Evolutionary conservation across 768 basidiomycete genomes (phyloP), one percentile per base, ranked within the genome.

Genomic region (Rhodotorula toruloides): DNA sequence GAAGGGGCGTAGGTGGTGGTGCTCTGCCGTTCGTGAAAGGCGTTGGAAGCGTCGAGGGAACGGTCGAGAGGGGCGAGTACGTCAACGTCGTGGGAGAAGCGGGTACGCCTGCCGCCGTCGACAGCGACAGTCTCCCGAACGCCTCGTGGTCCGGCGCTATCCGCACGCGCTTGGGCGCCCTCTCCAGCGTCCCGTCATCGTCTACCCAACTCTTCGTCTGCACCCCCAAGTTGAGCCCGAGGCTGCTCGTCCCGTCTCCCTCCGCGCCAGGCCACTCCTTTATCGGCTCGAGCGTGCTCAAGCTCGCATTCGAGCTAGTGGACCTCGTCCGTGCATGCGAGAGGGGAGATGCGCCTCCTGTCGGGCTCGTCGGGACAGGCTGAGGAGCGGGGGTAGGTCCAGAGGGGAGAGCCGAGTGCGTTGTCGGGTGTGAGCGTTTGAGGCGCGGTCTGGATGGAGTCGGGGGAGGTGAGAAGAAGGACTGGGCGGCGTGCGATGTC

Each of bases 91-190:
- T n/a, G n/a, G n/a, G n/a, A n/a, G n/a, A n/a, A n/a, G n/a, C n/a
- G n/a, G n/a, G n/a, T n/a, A n/a, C n/a, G n/a, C n/a, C n/a, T n/a
- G n/a, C n/a, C 21, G 60, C 10, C 5, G 42, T 43, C 25, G 52
- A 42, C 12, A 67, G 61, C 22, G 61, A 54, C 19, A 67, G 36
- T 6, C 66, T 43, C 7, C 36, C 50, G 52, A 67, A 53, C 11
- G 61, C 66, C 11, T 67, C 66, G 42, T 62, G 61, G 32, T 67
- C 66, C 19, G 66, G 66, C 4, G 49, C 61, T 21, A 44, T 2
- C 4, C 56, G 22, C 3, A 40, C 13, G 16, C 61, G 55, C 56
- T 67, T 67, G 14, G 50, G 31, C 31, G 32, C 50, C 3, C 53
- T 7, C 21, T 32, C 39, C 8, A 47, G n/a, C 3, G 48, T 32